Evolutionary conservation across 1,284 basidiomycete species (phyloP), one percentile per base, ranked within the genome.

Genomic region (Bjerkandera adusta): DNA sequence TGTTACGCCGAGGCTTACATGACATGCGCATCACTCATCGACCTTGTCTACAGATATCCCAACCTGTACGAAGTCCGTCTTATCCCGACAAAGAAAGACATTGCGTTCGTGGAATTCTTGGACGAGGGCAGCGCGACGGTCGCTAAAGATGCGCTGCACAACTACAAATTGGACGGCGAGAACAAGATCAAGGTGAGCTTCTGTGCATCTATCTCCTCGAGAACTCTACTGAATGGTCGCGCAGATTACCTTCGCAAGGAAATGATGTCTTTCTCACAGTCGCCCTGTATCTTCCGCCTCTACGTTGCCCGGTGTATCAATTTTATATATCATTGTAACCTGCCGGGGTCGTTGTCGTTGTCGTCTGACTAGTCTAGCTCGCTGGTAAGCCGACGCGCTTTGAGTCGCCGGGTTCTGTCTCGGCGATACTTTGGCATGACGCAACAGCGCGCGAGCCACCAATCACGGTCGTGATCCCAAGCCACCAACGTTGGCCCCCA

Each of bases 31-130:
- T 12, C 21, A 18, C 15, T 37, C 27, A 34, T 44, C 49, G 36
- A 53, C 44, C 56, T 47, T 35, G n/a, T 24, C 5, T 25, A 16
- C 53, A 93, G 90, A 68, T 92, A 95, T 68, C 88, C 92, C 41
- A 94, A 94, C 60, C 68, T 97, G 49, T 68, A 93, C 80, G 92
- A 97, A 78, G 93, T 97, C 13, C 92, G 94, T 74, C 92, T 94
- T 57, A 95, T 97, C 63, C 92, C 94, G 27, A 92, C 92, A 39
- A 93, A 96, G 70, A 87, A 87, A 64, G 93, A 95, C 64, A 97
- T 97, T 57, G 94, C 94, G 1, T 97, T 97, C 75, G 92, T 97
- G 67, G 94, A 97, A 66, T 97, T 88, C 60, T 64, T 84, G 62
- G 93, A 97, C 82, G 94, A 97, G 66, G 79, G 73, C 34, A 89